Evolutionary conservation across 352 stramenopile species (phyloP).

Genomic region (Lagenidium giganteum): DNA sequence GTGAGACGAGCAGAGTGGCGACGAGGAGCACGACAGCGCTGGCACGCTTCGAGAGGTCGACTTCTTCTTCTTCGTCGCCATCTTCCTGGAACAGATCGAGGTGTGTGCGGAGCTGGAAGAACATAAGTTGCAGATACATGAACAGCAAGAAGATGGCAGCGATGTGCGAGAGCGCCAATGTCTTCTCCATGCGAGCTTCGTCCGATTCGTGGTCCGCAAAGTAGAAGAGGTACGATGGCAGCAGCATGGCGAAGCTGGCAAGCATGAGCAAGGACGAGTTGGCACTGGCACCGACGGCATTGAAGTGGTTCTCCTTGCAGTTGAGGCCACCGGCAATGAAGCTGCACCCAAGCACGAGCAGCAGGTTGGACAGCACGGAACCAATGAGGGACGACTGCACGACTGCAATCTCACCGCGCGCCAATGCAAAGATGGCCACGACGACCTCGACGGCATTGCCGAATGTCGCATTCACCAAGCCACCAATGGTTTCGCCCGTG

Average conservation of each 20-base stretch:
- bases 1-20: slow-evolving; percentile 87
- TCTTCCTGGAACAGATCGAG: slow-evolving; percentile 87
- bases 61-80: slow-evolving; percentile 55
- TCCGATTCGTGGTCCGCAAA: slow-evolving; percentile 75
- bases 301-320: slow-evolving; percentile 90
- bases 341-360: slow-evolving; percentile 96
- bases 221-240: slow-evolving; percentile 92
- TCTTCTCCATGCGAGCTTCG: slow-evolving; percentile 57
- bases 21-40: slow-evolving; percentile 76
- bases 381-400: slow-evolving; percentile 97
- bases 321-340: slow-evolving; percentile 89
- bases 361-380: slow-evolving; percentile 96
- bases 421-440: slow-evolving; percentile 93
- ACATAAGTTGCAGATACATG: slow-evolving; percentile 93
- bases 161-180: slow-evolving; percentile 73
- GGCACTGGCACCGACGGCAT: slow-evolving; percentile 87
- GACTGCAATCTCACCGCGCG: slow-evolving; percentile 92
- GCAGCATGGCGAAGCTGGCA: slow-evolving; percentile 89
- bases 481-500: slow-evolving; percentile 96
- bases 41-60: slow-evolving; percentile 74
- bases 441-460: slow-evolving; percentile 97
- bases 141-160: slow-evolving; percentile 81
- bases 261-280: slow-evolving; percentile 95
- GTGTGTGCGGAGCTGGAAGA: slow-evolving; percentile 96
- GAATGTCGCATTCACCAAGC: slow-evolving; percentile 97